Evolutionary conservation across 2,329 filamentous ascomycete genomes (phyloP).

Genomic region (Neopestalotiopsis clavispora): DNA sequence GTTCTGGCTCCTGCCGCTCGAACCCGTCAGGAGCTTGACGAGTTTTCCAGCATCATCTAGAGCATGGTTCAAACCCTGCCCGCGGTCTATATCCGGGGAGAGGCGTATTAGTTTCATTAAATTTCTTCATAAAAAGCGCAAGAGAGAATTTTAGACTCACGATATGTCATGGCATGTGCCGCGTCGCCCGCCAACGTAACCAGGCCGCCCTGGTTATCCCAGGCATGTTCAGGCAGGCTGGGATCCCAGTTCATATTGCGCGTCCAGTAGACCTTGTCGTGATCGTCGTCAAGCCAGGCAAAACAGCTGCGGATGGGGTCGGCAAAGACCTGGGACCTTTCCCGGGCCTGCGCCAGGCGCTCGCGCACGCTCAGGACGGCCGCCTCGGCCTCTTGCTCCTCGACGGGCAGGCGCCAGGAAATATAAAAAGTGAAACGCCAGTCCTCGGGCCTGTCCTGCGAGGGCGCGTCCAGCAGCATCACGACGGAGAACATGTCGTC

Average conservation of each 20-base stretch:
- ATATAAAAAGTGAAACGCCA: slow-evolving; percentile 55
- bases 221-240: slow-evolving; percentile 32
- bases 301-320: slow-evolving; percentile 50
- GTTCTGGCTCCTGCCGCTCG: slow-evolving; percentile 23
- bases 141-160: slow-evolving; percentile 26
- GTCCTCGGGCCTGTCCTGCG: slow-evolving; percentile 40
- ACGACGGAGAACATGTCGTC: slow-evolving; percentile 49
- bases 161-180: slow-evolving; percentile 41
- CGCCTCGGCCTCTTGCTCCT: slow-evolving; percentile 44
- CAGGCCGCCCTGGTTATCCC: slow-evolving; percentile 36
- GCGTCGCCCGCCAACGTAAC: slow-evolving; percentile 40
- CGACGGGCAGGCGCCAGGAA: slow-evolving; percentile 43
- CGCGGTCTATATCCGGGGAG: slow-evolving; percentile 37
- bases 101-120: neutral
- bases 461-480: slow-evolving; percentile 45
- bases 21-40: slow-evolving; percentile 33
- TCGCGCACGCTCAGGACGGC: slow-evolving; percentile 38
- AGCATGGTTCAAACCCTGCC: slow-evolving; percentile 54
- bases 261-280: slow-evolving; percentile 33
- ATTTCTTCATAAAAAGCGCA: neutral
- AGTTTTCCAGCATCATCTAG: slow-evolving; percentile 48
- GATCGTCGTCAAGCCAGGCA: slow-evolving; percentile 36
- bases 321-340: slow-evolving; percentile 40
- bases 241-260: slow-evolving; percentile 37
- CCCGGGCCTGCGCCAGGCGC: slow-evolving; percentile 44